phyloP scores from a whole-genome alignment of 805 yeast species.

The Ogataea pilisensis region DNA sequence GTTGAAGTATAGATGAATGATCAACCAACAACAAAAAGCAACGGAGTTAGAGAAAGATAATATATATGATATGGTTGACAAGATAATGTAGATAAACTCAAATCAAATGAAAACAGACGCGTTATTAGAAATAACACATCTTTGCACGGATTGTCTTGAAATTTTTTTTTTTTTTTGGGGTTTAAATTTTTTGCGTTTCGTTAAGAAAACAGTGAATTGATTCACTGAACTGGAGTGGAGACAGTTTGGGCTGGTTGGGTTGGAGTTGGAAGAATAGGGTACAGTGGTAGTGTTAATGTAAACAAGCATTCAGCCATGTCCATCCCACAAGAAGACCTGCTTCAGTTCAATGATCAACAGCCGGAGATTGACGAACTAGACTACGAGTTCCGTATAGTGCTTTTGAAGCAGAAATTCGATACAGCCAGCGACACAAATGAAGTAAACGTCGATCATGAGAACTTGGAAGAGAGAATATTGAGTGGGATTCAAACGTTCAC shows the following conservation, averaged over 20 bases:
- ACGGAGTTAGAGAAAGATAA: no score
- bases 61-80: no score
- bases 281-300: no score
- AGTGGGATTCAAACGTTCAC: slow-evolving; percentile 42
- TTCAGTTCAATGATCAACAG: slow-evolving; percentile 9
- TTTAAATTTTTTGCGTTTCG: background rate
- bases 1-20: no score
- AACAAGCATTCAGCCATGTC: no score
- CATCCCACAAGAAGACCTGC: slow-evolving; percentile 5
- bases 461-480: slow-evolving; percentile 46
- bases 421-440: slow-evolving; percentile 26
- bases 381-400: slow-evolving; percentile 42
- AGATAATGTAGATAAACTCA: no score
- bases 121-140: background rate
- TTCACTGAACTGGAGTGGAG: no score
- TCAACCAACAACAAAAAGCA: no score
- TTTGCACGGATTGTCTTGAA: background rate
- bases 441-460: slow-evolving; percentile 25
- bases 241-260: no score
- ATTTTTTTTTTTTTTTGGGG: no score
- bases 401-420: slow-evolving; percentile 37
- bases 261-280: no score
- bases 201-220: background rate
- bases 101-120: background rate
- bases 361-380: slow-evolving; percentile 36